Evolutionary conservation across 2,329 filamentous ascomycete genomes (phyloP).

Genomic region (Colletotrichum sp.): DNA sequence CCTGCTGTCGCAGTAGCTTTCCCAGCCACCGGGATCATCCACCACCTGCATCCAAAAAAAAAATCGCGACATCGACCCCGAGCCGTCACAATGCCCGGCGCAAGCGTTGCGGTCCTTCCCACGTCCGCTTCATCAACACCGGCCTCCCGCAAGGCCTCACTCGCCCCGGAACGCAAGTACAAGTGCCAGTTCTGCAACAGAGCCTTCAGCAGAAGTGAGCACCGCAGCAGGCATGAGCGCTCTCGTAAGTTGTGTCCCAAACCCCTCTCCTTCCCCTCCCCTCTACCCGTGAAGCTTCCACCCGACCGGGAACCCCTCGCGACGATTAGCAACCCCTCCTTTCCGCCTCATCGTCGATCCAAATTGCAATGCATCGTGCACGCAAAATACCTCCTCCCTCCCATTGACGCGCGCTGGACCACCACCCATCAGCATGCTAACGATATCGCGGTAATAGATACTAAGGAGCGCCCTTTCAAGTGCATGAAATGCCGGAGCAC

Average conservation of each 20-base stretch:
- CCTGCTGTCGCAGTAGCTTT: constrained; percentile 16
- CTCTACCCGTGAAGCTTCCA: constrained; percentile 8
- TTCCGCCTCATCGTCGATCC: not conserved
- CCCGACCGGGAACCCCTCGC: constrained; percentile 7
- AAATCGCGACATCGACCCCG: constrained; percentile 33
- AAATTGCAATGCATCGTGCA: not conserved
- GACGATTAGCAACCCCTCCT: not conserved
- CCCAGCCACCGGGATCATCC: constrained; percentile 19
- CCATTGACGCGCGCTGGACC: not conserved
- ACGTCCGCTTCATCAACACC: constrained; percentile 71
- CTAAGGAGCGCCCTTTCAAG: constrained; percentile 98
- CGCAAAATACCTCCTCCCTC: not conserved
- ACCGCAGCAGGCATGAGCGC: constrained; percentile 94
- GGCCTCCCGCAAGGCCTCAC: constrained; percentile 75
- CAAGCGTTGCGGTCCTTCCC: constrained; percentile 68
- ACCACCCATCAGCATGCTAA: constrained; percentile 26
- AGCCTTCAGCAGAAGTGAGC: constrained; percentile 96
- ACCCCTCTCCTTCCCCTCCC: constrained; percentile 11
- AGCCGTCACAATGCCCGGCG: constrained; percentile 69
- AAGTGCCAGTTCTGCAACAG: constrained; percentile 99
- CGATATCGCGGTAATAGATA: constrained; percentile 65
- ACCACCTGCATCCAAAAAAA: constrained; percentile 23
- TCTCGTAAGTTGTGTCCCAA: constrained; percentile 77
- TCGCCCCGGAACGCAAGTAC: constrained; percentile 95
- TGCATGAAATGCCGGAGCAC: constrained; percentile 98